These are phyloP conservation scores for Hymenoscyphus occultus DNA, from an alignment of 2,329 filamentous ascomycete species.

Conservation along the genomic window DNA sequence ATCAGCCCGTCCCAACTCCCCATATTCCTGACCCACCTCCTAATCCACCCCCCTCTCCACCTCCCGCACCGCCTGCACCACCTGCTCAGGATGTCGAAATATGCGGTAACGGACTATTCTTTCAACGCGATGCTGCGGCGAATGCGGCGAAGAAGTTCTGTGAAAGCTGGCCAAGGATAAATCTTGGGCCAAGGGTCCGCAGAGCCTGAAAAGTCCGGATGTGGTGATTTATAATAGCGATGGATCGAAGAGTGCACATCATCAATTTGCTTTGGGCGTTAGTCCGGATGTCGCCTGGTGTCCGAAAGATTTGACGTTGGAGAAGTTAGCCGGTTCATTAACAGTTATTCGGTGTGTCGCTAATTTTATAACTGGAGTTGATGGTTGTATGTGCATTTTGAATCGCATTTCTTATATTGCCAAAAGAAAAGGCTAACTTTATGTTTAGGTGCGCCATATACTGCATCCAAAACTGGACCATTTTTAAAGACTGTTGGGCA, in stretches of 20 bases:
- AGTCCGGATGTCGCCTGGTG: not conserved
- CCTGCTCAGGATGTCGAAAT: not conserved
- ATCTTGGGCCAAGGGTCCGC: not conserved
- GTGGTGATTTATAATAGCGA: not conserved
- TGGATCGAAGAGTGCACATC: not conserved
- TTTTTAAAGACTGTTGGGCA: not conserved
- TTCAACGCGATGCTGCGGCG: not conserved
- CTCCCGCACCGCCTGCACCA: no score
- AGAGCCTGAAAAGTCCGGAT: not conserved
- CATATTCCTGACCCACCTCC: not conserved
- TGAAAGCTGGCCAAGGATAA: not conserved
- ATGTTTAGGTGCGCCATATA: not conserved
- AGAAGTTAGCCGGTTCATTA: not conserved
- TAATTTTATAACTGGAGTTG: not conserved
- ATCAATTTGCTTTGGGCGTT: not conserved
- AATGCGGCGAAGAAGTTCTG: not conserved
- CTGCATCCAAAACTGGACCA: not conserved
- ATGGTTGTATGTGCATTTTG: not conserved
- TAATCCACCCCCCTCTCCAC: not conserved
- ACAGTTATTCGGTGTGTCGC: not conserved
- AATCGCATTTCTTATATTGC: not conserved
- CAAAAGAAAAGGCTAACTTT: not conserved
- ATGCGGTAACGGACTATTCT: not conserved
- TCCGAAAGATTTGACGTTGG: not conserved
- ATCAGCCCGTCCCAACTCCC: not conserved